phyloP scores from a whole-genome alignment of 2,329 filamentous ascomycete genomes.

The Falciphora oryzae region DNA sequence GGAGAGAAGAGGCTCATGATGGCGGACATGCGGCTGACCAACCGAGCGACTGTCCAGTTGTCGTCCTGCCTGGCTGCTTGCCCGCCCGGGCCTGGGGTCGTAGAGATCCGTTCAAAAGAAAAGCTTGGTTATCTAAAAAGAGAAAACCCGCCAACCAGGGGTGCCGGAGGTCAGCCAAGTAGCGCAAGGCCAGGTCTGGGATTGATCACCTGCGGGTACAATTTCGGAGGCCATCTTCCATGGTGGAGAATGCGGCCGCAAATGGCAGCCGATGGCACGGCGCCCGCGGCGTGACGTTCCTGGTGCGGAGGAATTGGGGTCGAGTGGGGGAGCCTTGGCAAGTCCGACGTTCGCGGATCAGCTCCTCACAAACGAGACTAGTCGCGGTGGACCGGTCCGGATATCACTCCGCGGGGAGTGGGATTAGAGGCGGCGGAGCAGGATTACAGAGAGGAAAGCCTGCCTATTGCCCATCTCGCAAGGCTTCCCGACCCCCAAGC shows the following conservation, averaged over 20 bases:
- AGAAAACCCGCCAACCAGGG: slow-evolving; percentile 12
- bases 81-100: neutral
- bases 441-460: too few relatives aligned
- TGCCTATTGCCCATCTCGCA: too few relatives aligned
- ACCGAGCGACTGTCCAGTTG: neutral
- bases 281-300: neutral
- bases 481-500: too few relatives aligned
- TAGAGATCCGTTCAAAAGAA: neutral
- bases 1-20: neutral
- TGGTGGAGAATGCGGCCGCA: slow-evolving; percentile 2
- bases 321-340: neutral
- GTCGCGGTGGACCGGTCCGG: neutral
- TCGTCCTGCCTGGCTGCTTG: neutral
- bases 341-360: too few relatives aligned
- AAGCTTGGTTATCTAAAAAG: neutral
- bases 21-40: neutral
- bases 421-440: neutral
- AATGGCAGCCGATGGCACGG: neutral
- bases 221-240: slow-evolving; percentile 4
- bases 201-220: neutral
- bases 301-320: neutral
- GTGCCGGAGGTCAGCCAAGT: neutral
- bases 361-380: neutral
- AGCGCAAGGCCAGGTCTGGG: neutral
- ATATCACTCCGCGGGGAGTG: too few relatives aligned